Evolutionary conservation across 192 early-diverging fungal species (phyloP).

Genomic region (Thoreauomyces humboldtii): DNA sequence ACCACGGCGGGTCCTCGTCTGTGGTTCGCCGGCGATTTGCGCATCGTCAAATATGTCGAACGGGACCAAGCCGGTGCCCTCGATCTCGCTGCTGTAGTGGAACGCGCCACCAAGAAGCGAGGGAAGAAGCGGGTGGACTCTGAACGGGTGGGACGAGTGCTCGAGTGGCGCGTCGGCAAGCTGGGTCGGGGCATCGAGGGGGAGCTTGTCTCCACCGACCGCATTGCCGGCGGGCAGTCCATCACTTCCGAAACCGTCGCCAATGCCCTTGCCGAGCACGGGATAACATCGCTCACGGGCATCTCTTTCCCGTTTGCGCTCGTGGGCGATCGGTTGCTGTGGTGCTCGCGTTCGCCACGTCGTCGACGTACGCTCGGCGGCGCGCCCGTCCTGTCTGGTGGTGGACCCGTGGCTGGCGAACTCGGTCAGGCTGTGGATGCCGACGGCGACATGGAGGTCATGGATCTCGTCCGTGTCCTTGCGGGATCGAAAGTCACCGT

Average conservation of each 20-base stretch:
- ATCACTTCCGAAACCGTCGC: neutral
- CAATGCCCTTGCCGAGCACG: neutral
- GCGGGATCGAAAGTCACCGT: too few relatives aligned
- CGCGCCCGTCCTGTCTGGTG: neutral
- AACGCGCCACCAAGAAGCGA: neutral
- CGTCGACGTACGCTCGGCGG: neutral
- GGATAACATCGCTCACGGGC: neutral
- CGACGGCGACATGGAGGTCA: neutral
- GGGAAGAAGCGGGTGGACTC: constrained; percentile 1
- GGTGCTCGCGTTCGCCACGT: constrained; percentile 1
- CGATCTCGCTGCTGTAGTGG: neutral
- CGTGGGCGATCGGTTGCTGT: neutral
- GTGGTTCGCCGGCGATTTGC: neutral
- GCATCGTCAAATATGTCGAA: constrained; percentile 13
- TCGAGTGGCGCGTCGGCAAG: constrained; percentile 13
- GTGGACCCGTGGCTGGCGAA: neutral
- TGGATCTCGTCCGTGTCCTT: too few relatives aligned
- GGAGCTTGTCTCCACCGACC: neutral
- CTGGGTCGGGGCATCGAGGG: neutral
- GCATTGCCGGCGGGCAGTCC: neutral
- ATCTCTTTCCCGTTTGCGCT: neutral
- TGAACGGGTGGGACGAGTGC: neutral
- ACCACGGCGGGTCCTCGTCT: neutral
- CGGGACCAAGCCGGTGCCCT: constrained; percentile 4
- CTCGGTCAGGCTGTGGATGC: neutral